Evolutionary conservation across 176 grass and related monocot genomes (phyloP).

Genomic region (Avena sativa): DNA sequence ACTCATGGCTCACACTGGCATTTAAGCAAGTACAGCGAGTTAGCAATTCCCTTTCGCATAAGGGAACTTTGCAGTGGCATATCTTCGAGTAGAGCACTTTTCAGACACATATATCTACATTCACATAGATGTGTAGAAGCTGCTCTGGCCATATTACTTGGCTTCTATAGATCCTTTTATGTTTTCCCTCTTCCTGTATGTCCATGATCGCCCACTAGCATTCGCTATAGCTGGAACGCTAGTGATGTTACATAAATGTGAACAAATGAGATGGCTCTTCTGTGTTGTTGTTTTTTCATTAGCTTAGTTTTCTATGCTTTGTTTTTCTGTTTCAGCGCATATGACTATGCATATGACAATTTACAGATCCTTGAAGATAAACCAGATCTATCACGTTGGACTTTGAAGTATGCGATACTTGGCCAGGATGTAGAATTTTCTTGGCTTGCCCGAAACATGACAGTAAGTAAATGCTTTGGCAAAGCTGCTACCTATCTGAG

Average conservation of each 20-base stretch:
- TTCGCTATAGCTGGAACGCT: not conserved
- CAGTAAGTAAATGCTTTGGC: slow-evolving; percentile 43
- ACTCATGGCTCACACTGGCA: not conserved
- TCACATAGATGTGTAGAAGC: not conserved
- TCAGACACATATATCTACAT: not conserved
- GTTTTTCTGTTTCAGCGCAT: not conserved
- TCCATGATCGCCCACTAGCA: not conserved
- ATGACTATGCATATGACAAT: slow-evolving; percentile 12
- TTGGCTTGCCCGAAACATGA: slow-evolving; percentile 95
- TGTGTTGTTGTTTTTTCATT: slow-evolving; percentile 2
- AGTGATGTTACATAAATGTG: not conserved
- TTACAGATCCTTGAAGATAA: slow-evolving; percentile 85
- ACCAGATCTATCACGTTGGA: slow-evolving; percentile 89
- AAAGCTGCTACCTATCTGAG: slow-evolving; percentile 6
- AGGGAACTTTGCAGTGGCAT: slow-evolving; percentile 1
- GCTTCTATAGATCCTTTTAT: not conserved
- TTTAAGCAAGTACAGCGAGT: not conserved
- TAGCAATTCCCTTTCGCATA: not conserved
- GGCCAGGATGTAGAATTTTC: slow-evolving; percentile 85
- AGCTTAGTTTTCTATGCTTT: slow-evolving; percentile 27
- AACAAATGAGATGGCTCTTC: not conserved
- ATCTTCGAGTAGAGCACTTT: not conserved
- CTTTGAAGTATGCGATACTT: slow-evolving; percentile 80
- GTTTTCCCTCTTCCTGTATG: not conserved
- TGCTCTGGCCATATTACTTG: slow-evolving; percentile 1